These are phyloP conservation scores for Knoxdaviesia proteae DNA, from an alignment of 2,329 filamentous ascomycete genomes.

Conservation along the genomic window DNA sequence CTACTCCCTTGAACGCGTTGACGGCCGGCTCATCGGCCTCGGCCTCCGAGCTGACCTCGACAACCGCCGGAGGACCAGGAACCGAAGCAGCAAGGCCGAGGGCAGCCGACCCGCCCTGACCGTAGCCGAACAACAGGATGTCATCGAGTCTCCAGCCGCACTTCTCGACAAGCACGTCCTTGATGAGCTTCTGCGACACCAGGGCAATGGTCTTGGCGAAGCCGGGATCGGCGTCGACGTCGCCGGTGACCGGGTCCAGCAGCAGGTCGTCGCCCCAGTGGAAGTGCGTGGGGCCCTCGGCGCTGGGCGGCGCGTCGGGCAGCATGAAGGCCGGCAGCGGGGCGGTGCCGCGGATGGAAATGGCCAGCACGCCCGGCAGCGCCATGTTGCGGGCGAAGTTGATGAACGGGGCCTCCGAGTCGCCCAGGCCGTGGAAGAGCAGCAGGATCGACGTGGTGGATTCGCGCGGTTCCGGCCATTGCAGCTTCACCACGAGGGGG, in stretches of 20 bases:
- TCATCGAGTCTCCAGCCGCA: conserved; percentile 40
- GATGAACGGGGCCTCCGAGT: conserved; percentile 48
- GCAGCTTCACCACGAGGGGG: conserved; percentile 17
- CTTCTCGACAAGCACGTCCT: conserved; percentile 25
- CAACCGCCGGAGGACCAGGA: conserved; percentile 13
- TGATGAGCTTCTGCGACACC: conserved; percentile 29
- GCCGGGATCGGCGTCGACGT: conserved; percentile 40
- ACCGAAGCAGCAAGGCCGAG: conserved; percentile 31
- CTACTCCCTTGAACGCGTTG: conserved; percentile 27
- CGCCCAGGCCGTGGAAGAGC: conserved; percentile 69
- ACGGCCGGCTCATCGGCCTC: conserved; percentile 1
- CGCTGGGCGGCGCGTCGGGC: conserved; percentile 14
- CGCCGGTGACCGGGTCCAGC: conserved; percentile 27
- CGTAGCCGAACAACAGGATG: conserved; percentile 44
- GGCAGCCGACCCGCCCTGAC: conserved; percentile 44
- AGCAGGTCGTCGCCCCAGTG: conserved; percentile 50
- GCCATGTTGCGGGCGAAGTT: conserved; percentile 45
- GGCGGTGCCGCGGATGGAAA: conserved; percentile 52
- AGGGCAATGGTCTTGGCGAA: conserved; percentile 26
- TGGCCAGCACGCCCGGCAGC: conserved; percentile 56
- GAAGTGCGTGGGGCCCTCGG: conserved; percentile 16
- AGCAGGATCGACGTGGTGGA: conserved; percentile 55
- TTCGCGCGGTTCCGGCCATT: conserved; percentile 19
- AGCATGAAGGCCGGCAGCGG: conserved; percentile 48
- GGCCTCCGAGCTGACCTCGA: conserved; percentile 11